Conservation (phyloP, 1,284 basidiomycete genomes). For the Trametes sp. region DNA sequence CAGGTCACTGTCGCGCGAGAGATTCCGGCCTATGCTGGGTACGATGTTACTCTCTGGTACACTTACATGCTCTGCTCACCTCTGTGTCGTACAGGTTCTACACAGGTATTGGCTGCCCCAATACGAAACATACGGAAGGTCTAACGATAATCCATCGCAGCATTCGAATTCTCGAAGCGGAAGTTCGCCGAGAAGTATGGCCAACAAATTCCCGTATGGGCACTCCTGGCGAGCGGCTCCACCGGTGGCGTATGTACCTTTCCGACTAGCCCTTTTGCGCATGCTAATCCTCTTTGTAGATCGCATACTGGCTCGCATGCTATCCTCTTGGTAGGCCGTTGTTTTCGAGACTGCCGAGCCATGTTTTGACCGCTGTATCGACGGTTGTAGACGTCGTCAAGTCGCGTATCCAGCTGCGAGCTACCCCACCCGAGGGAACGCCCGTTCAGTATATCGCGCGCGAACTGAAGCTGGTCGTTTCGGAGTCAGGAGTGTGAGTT, state of each 20-base stretch:
- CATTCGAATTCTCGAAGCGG: constrained; percentile 90
- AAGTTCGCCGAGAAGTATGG: constrained; percentile 71
- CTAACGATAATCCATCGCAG: constrained; percentile 47
- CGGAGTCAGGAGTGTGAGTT: constrained; percentile 80
- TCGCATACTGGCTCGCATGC: constrained; percentile 93
- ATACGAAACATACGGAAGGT: not conserved
- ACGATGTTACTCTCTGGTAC: constrained; percentile 31
- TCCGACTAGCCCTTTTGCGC: no score
- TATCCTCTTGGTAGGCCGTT: constrained; percentile 77
- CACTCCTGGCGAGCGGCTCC: constrained; percentile 85
- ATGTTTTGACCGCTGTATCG: not conserved
- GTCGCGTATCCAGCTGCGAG: constrained; percentile 85
- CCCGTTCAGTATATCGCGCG: constrained; percentile 84
- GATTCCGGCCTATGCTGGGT: constrained; percentile 95
- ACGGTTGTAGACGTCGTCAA: constrained; percentile 82
- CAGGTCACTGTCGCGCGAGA: constrained; percentile 93
- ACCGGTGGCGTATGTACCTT: constrained; percentile 78
- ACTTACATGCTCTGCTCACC: not conserved
- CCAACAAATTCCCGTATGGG: constrained; percentile 85
- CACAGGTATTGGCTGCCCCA: constrained; percentile 55
- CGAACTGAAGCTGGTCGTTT: constrained; percentile 74
- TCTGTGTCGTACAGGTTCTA: constrained; percentile 62
- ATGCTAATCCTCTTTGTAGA: constrained; percentile 48
- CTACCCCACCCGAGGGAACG: constrained; percentile 77
- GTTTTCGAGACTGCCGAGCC: not conserved